These are phyloP conservation scores for Stachybotrys chlorohalonatus DNA, from an alignment of 2,329 filamentous ascomycete species.

Conservation along the genomic window DNA sequence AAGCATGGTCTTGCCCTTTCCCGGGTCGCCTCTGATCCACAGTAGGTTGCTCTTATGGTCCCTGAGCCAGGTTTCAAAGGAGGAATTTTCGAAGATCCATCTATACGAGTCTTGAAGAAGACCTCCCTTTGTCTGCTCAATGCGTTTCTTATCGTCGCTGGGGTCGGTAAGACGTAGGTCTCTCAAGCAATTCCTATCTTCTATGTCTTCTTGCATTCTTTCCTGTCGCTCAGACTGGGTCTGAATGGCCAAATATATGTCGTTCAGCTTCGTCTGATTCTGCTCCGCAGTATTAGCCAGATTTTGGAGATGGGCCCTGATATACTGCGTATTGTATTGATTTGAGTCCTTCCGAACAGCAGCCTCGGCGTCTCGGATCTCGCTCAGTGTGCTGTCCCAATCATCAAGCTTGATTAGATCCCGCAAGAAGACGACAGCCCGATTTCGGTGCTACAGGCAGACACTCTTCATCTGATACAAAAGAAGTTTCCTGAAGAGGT, in stretches of 20 bases:
- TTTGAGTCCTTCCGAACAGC: neutral
- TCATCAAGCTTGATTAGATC: slow-evolving; percentile 21
- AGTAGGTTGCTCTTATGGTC: slow-evolving; percentile 14
- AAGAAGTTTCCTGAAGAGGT: slow-evolving; percentile 30
- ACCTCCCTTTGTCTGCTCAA: slow-evolving; percentile 23
- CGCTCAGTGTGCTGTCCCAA: slow-evolving; percentile 19
- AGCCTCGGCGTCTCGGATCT: slow-evolving; percentile 11
- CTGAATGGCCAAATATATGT: neutral
- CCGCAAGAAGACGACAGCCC: slow-evolving; percentile 15
- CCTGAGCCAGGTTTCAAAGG: slow-evolving; percentile 8
- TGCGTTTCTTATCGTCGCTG: slow-evolving; percentile 19
- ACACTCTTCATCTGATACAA: slow-evolving; percentile 31
- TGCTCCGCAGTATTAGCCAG: neutral
- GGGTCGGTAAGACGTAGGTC: slow-evolving; percentile 16
- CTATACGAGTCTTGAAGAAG: slow-evolving; percentile 19
- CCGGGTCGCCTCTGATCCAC: slow-evolving; percentile 29
- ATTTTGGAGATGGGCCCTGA: neutral
- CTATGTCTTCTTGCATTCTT: neutral
- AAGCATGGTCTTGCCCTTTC: slow-evolving; percentile 36
- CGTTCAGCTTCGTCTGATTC: neutral
- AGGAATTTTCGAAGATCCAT: slow-evolving; percentile 21
- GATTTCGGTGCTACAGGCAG: slow-evolving; percentile 23
- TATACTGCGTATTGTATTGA: neutral
- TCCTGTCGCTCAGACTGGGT: neutral
- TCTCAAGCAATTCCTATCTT: slow-evolving; percentile 7